These are phyloP conservation scores for Jackrogersella minutella DNA, from an alignment of 495 filamentous ascomycete species.

Conservation along the genomic window DNA sequence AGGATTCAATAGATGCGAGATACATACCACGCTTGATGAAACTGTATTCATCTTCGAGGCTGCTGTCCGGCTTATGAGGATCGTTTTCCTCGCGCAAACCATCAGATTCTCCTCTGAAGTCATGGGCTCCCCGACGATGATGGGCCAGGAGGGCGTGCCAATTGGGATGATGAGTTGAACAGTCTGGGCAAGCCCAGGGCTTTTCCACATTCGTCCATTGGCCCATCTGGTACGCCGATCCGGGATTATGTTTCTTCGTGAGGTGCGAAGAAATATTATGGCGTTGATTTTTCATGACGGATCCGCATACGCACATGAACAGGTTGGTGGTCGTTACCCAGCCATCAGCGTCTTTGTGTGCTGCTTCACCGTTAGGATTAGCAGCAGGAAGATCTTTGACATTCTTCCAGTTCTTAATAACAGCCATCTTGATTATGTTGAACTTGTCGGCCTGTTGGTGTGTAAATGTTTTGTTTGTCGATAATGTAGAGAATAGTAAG, in stretches of 20 bases:
- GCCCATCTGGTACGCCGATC: background rate
- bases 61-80: background rate
- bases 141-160: background rate
- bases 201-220: constrained; percentile 42
- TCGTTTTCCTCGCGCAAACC: background rate
- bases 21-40: background rate
- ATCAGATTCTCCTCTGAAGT: background rate
- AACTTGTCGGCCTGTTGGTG: background rate
- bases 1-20: background rate
- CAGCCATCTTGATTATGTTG: background rate
- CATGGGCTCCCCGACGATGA: background rate
- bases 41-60: background rate
- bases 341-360: background rate
- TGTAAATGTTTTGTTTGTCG: no score
- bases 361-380: background rate
- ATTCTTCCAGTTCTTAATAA: background rate
- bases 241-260: background rate
- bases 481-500: background rate
- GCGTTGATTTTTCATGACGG: background rate
- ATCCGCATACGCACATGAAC: background rate
- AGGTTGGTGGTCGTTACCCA: background rate
- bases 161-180: background rate
- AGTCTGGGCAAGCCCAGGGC: background rate
- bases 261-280: background rate
- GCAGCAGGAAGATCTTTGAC: background rate